A percentile compares a stretch with the other conserved stretches of the same genome.
Evolutionary conservation across 2,329 filamentous ascomycete species (phyloP).

Genomic region (Colletotrichum brevisporum): DNA sequence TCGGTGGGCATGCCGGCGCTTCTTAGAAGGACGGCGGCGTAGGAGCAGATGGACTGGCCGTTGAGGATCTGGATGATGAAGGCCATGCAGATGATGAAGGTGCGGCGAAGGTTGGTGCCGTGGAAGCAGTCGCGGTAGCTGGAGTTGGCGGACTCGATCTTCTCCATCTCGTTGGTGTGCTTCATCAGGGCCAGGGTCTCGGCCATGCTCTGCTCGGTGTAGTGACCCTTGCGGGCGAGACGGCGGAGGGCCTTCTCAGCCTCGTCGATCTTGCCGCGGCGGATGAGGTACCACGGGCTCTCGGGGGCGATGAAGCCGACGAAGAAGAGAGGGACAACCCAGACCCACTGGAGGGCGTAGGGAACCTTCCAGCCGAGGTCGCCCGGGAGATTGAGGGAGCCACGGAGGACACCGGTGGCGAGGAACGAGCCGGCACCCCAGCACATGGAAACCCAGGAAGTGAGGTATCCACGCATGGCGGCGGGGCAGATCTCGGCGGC

Average conservation of each 20-base stretch:
- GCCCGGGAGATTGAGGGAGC: constrained; percentile 39
- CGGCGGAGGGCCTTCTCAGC: constrained; percentile 56
- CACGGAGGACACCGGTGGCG: constrained; percentile 52
- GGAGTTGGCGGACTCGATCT: constrained; percentile 47
- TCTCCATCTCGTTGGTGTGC: constrained; percentile 56
- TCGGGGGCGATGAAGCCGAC: constrained; percentile 63
- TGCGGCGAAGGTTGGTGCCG: constrained; percentile 52
- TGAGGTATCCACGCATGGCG: constrained; percentile 58
- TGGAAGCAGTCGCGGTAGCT: constrained; percentile 57
- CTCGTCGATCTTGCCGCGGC: constrained; percentile 56
- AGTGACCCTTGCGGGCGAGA: constrained; percentile 47
- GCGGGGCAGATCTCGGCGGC: constrained; percentile 54
- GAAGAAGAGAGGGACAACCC: constrained; percentile 60
- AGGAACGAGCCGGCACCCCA: constrained; percentile 56
- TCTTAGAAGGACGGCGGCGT: constrained; percentile 66
- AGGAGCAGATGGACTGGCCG: constrained; percentile 63
- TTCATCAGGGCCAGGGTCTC: constrained; percentile 55
- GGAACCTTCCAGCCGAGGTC: constrained; percentile 45
- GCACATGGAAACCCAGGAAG: constrained; percentile 56
- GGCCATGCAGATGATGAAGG: constrained; percentile 48
- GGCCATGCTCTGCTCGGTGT: constrained; percentile 56
- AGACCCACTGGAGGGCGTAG: constrained; percentile 65
- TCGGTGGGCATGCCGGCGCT: constrained; percentile 61
- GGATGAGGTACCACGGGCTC: constrained; percentile 66
- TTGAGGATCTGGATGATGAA: constrained; percentile 47